phyloP scores from a whole-genome alignment of 1,284 basidiomycete genomes.

The Naganishia sp. region DNA sequence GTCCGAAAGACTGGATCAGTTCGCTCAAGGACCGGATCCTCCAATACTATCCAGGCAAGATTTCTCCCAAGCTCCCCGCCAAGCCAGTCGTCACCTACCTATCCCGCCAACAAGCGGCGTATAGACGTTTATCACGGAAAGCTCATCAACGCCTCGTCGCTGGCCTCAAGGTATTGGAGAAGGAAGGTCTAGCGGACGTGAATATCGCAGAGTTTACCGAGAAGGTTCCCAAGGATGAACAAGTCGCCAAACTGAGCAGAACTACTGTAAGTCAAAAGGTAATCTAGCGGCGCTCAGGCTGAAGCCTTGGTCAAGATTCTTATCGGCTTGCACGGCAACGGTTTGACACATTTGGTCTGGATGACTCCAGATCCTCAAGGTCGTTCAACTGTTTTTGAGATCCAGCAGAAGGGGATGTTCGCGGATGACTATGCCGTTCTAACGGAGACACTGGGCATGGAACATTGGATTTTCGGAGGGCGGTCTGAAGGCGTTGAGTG shows the following conservation, averaged over 20 bases:
- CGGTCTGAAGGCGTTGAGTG: background rate
- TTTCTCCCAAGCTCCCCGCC: constrained; percentile 2
- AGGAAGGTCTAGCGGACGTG: constrained; percentile 26
- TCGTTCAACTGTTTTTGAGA: constrained; percentile 24
- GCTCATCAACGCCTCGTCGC: constrained; percentile 7
- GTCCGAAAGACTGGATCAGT: constrained; percentile 11
- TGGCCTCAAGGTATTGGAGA: constrained; percentile 9
- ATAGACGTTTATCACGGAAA: background rate
- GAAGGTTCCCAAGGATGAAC: constrained; percentile 12
- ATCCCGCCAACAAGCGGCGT: constrained; percentile 11
- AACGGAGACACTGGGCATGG: constrained; percentile 7
- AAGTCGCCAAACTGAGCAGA: constrained; percentile 26
- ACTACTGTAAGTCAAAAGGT: constrained; percentile 21
- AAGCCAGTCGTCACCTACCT: constrained; percentile 31
- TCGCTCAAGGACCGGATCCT: constrained; percentile 14
- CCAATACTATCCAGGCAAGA: constrained; percentile 4
- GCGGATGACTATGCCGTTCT: constrained; percentile 26
- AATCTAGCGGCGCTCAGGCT: background rate
- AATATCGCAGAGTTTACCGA: constrained; percentile 21
- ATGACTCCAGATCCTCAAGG: constrained; percentile 16
- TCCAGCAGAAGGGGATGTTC: constrained; percentile 20
- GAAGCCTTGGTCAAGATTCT: constrained; percentile 13
- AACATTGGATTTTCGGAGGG: constrained; percentile 18
- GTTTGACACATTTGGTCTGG: constrained; percentile 20
- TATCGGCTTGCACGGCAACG: constrained; percentile 25